These are phyloP conservation scores for Pleurotus sapidus DNA, from an alignment of 768 basidiomycete genomes.

Conservation along the genomic window DNA sequence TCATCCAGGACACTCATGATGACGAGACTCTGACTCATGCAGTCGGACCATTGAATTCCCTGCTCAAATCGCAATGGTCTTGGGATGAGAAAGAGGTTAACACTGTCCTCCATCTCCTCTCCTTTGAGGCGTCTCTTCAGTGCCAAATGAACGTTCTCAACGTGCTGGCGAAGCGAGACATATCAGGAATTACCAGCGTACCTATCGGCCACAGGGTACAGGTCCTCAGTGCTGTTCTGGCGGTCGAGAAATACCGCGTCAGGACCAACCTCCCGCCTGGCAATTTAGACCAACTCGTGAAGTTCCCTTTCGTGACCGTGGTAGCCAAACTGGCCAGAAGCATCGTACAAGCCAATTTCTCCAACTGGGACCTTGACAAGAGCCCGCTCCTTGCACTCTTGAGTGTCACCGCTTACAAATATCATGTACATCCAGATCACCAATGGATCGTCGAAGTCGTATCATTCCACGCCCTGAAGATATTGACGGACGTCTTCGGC, in stretches of 20 bases:
- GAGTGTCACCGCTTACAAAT: not conserved
- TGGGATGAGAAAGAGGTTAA: constrained; percentile 1
- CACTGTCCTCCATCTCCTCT: not conserved
- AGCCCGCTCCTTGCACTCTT: not conserved
- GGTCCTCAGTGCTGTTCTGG: not conserved
- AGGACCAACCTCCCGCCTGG: not conserved
- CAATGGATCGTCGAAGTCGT: not conserved
- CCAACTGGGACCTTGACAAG: not conserved
- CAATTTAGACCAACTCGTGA: not conserved
- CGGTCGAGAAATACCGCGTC: not conserved
- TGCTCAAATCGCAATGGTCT: constrained; percentile 3
- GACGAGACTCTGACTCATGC: constrained; percentile 13
- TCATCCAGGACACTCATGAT: constrained; percentile 12
- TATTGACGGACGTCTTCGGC: not conserved
- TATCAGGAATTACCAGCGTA: not conserved
- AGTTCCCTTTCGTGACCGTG: not conserved
- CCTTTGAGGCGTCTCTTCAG: constrained; percentile 1
- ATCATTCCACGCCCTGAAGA: not conserved
- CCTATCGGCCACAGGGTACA: not conserved
- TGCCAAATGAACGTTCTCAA: not conserved
- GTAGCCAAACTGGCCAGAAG: not conserved
- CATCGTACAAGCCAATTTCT: not conserved
- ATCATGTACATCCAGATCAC: not conserved
- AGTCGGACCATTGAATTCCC: not conserved
- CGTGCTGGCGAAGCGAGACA: not conserved